Evolutionary conservation across 2,329 filamentous ascomycete genomes (phyloP).

Genomic region (Rhexocercosporidium sp.): DNA sequence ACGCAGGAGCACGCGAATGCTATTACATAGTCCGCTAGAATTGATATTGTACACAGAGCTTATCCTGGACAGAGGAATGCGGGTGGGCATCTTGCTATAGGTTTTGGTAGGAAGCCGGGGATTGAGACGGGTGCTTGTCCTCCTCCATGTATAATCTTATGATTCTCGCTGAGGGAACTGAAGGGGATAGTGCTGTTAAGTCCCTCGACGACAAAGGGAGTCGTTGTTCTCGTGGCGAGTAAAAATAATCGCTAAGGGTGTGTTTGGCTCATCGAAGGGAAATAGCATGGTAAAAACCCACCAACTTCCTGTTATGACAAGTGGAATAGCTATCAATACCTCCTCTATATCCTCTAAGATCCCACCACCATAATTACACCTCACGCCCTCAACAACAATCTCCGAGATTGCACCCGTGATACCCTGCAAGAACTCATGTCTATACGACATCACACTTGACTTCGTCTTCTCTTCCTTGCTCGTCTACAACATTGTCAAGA

Average conservation of each 20-base stretch:
- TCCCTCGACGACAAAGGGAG: not conserved
- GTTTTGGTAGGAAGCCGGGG: constrained; percentile 46
- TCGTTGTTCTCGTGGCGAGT: not conserved
- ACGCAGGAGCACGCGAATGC: constrained; percentile 52
- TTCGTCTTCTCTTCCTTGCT: constrained; percentile 50
- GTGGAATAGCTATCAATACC: too few relatives aligned
- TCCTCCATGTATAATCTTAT: constrained; percentile 50
- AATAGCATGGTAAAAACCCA: too few relatives aligned
- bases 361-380: too few relatives aligned
- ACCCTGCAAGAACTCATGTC: constrained; percentile 57
- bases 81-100: constrained; percentile 56
- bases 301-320: too few relatives aligned
- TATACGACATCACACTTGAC: constrained; percentile 58
- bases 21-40: constrained; percentile 48
- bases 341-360: too few relatives aligned
- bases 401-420: constrained; percentile 49
- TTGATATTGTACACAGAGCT: constrained; percentile 45
- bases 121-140: constrained; percentile 48
- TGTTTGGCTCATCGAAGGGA: too few relatives aligned
- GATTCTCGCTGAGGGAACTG: constrained; percentile 23
- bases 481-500: constrained; percentile 42
- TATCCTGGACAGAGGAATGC: too few relatives aligned
- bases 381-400: constrained; percentile 24
- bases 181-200: not conserved
- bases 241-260: not conserved